A percentile compares a stretch with the other conserved stretches of the same genome.
Conservation (phyloP, 176 grass and related monocot species). For the Lolium multiflorum region DNA sequence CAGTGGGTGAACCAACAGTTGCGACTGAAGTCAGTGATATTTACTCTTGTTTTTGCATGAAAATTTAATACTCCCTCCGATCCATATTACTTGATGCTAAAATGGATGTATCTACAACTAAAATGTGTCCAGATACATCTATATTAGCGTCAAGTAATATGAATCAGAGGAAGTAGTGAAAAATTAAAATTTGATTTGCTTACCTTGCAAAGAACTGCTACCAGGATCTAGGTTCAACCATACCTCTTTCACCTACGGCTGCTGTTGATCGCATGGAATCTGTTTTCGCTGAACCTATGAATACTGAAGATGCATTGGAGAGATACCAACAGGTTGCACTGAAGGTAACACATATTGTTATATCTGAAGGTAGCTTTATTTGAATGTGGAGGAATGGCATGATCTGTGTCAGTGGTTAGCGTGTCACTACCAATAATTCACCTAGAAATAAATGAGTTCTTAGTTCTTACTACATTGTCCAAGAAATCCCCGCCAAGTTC, state of each 20-base stretch:
- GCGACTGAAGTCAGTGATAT: conserved; percentile 52
- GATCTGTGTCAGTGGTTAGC: not conserved
- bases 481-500: not conserved
- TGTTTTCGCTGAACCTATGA: conserved; percentile 71
- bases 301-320: conserved; percentile 76
- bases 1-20: conserved; percentile 49
- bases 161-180: not conserved
- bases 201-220: conserved; percentile 39
- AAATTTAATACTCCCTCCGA: not conserved
- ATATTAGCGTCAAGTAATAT: too few species aligned
- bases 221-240: conserved; percentile 63
- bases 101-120: too few species aligned
- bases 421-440: conserved; percentile 2
- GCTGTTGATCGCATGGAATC: conserved; percentile 67
- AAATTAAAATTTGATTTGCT: conserved; percentile 33
- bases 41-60: not conserved
- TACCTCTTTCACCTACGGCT: conserved; percentile 57
- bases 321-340: conserved; percentile 82
- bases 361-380: conserved; percentile 2
- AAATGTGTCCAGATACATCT: too few species aligned
- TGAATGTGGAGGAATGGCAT: conserved; percentile 9
- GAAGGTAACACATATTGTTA: conserved; percentile 59
- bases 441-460: conserved; percentile 1
- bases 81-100: too few species aligned
- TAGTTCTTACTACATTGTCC: conserved; percentile 27